Conservation (phyloP, 1,284 basidiomycete species). For the Leccinum subrobustum region DNA sequence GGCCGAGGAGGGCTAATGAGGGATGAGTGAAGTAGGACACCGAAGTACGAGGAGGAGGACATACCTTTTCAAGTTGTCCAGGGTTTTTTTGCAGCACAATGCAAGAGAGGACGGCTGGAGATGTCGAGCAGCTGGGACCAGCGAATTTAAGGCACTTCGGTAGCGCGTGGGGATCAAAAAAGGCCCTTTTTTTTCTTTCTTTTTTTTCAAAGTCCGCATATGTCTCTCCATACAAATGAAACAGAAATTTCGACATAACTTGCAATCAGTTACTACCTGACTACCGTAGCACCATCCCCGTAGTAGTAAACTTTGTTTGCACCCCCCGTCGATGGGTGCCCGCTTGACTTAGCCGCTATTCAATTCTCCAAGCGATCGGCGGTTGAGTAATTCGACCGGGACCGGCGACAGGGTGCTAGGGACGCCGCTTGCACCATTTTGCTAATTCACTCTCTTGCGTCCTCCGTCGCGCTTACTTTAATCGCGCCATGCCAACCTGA, state of each 20-base stretch:
- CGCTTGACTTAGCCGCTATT: no score
- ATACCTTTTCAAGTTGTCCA: slow-evolving; percentile 43
- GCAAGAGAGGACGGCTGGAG: slow-evolving; percentile 42
- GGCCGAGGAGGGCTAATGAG: slow-evolving; percentile 41
- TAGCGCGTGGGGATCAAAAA: slow-evolving; percentile 51
- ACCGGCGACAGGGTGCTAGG: slow-evolving; percentile 6
- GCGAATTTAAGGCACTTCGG: slow-evolving; percentile 41
- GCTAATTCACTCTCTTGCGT: slow-evolving; percentile 25
- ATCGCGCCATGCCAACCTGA: slow-evolving; percentile 17
- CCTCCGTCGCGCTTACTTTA: slow-evolving; percentile 11
- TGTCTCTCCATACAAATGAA: slow-evolving; percentile 16
- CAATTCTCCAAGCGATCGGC: slow-evolving; percentile 9
- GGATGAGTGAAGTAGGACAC: slow-evolving; percentile 15
- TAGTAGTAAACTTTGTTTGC: neutral
- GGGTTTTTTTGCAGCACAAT: slow-evolving; percentile 37
- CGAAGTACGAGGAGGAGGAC: slow-evolving; percentile 11
- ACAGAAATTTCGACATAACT: slow-evolving; percentile 8
- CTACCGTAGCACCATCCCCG: neutral
- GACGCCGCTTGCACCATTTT: neutral
- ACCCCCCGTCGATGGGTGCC: neutral
- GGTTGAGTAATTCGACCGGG: slow-evolving; percentile 9
- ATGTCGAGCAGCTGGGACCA: slow-evolving; percentile 30
- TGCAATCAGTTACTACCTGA: neutral
- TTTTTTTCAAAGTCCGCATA: slow-evolving; percentile 42
- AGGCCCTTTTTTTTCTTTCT: slow-evolving; percentile 42